Conservation (phyloP, 805 yeast genomes). For the Wickerhamiella lipophila region DNA sequence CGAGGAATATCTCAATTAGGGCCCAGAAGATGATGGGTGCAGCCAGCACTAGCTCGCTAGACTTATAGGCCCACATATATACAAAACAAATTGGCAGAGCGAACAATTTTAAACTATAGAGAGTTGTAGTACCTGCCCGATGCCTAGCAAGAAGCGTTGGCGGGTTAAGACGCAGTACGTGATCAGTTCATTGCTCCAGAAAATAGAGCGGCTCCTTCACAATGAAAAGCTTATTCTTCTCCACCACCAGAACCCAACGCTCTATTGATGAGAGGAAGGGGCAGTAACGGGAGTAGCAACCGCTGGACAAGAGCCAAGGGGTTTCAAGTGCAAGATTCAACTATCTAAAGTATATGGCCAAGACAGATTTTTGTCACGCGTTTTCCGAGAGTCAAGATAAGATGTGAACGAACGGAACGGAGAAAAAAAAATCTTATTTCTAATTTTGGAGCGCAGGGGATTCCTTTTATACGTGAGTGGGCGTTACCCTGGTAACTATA, state of each 20-base stretch:
- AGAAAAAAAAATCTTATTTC: background rate
- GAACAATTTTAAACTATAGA: no score
- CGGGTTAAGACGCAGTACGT: conserved; percentile 21
- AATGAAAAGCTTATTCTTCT: conserved; percentile 22
- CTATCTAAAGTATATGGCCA: background rate
- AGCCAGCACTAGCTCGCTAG: no score
- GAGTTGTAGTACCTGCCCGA: conserved; percentile 21
- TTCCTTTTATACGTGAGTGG: background rate
- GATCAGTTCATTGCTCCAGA: conserved; percentile 14
- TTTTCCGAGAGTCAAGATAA: no score
- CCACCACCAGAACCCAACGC: conserved; percentile 26
- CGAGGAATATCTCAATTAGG: no score
- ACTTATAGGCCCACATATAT: no score
- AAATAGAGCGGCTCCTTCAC: conserved; percentile 7
- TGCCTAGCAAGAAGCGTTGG: conserved; percentile 14
- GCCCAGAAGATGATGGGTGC: no score
- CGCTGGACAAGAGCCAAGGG: background rate
- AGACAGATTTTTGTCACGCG: no score
- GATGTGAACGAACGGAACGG: no score
- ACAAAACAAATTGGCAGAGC: no score
- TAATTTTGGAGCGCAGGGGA: background rate
- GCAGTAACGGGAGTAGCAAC: conserved; percentile 28
- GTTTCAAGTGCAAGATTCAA: background rate
- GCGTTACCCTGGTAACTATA: no score
- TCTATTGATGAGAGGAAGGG: conserved; percentile 24